Evolutionary conservation across 371 early-diverging fungal genomes (phyloP), one percentile per base, ranked within the genome.

Genomic region (Syncephalis plumigaleata): DNA sequence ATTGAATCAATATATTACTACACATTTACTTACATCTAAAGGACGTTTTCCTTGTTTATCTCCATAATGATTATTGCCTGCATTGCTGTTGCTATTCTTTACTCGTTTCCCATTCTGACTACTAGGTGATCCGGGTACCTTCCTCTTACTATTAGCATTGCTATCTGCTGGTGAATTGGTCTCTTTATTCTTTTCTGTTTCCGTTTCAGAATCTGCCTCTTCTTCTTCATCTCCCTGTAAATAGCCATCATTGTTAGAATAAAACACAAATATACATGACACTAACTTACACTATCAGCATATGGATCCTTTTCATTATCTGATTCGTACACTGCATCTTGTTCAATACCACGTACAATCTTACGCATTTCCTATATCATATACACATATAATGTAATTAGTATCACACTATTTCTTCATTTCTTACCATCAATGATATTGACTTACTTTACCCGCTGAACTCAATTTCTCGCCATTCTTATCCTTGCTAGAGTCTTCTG

Each of bases 251-350:
- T 16, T 40, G 15, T 18, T 5, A 5, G 4, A 40, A 40, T 21
- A 18, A 40, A 5, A 9, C 37, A n/a, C 9, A 37, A 11, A 37
- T 37, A 7, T 21, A 40, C 16, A 5, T 16, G 5, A 40, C 40
- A 7, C 15, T 21, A 47, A 64, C 73, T 64, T 64, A 69, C 67
- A 60, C 76, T 68, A 31, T 31, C 31, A 3, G 74, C 75, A 65
- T 84, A 86, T 1, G 83, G 81, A 55, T 76, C 70, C 8, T 75
- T 77, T 23, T 84, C 84, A 26, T 75, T 73, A 45, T 84, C 84
- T 40, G 79, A 78, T 22, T 79, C 84, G 51, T 85, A 84, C 2
- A 66, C 77, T 16, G 63, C 64, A 52, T 77, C 77, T 55, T 79
- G 71, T 51, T 84, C 83, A 40, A 75, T 58, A 49, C 79, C 79